A percentile compares a stretch with the other conserved stretches of the same genome.
These are phyloP conservation scores for Starmerella stigmatis DNA, from an alignment of 805 yeast species.

Conservation along the genomic window DNA sequence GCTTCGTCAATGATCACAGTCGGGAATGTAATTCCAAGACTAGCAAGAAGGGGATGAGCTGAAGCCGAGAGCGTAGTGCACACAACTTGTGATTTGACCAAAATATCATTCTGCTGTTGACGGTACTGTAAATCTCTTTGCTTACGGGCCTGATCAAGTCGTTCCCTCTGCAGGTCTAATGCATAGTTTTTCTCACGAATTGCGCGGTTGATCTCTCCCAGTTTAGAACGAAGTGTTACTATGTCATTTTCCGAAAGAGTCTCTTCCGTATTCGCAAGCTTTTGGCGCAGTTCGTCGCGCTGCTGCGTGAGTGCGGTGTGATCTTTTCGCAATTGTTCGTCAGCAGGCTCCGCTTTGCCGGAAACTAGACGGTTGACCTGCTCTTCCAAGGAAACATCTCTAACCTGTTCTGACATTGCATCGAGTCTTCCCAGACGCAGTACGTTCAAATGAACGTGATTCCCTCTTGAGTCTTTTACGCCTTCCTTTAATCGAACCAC, in stretches of 20 bases:
- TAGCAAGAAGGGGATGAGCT: constrained; percentile 76
- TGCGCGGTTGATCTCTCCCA: constrained; percentile 48
- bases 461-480: constrained; percentile 39
- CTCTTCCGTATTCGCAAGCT: constrained; percentile 26
- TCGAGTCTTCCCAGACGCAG: constrained; percentile 88
- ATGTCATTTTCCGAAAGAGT: constrained; percentile 25
- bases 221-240: constrained; percentile 32
- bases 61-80: constrained; percentile 91
- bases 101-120: constrained; percentile 58
- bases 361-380: constrained; percentile 45
- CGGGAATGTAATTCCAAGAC: constrained; percentile 66
- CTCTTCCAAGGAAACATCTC: constrained; percentile 76
- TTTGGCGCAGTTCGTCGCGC: constrained; percentile 40
- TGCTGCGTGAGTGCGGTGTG: constrained; percentile 43
- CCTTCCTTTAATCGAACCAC: constrained; percentile 73
- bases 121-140: constrained; percentile 69
- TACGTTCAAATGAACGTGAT: constrained; percentile 27
- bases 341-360: constrained; percentile 34
- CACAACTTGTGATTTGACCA: constrained; percentile 68
- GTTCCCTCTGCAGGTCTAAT: constrained; percentile 71
- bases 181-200: constrained; percentile 62
- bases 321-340: constrained; percentile 35
- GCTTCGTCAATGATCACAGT: constrained; percentile 95
- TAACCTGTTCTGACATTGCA: constrained; percentile 71
- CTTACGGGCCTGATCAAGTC: constrained; percentile 54